These are phyloP conservation scores for Boechera stricta DNA, from an alignment of 345 rosid genomes.

Conservation along the genomic window DNA sequence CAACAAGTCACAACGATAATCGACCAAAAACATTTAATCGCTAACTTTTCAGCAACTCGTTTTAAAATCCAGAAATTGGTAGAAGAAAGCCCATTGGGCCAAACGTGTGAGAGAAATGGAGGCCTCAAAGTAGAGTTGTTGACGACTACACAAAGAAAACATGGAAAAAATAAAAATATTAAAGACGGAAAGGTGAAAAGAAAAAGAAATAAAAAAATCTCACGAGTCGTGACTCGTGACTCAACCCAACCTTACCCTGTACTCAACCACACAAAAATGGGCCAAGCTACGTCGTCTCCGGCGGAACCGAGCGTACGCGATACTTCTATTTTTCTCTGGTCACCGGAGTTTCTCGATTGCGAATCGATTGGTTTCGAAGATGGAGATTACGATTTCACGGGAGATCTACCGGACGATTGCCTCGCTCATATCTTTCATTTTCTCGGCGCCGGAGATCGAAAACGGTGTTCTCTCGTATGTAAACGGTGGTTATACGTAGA, in stretches of 20 bases:
- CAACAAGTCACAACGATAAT: background rate
- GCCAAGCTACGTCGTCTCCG: slow-evolving; percentile 58
- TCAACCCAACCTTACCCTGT: background rate
- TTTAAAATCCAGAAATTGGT: no score
- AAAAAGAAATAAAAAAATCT: background rate
- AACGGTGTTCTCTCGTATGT: slow-evolving; percentile 74
- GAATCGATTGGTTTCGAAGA: slow-evolving; percentile 35
- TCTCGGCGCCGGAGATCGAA: slow-evolving; percentile 65
- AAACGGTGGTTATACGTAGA: slow-evolving; percentile 75
- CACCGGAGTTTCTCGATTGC: slow-evolving; percentile 29
- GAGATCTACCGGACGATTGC: slow-evolving; percentile 76
- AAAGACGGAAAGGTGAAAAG: no score
- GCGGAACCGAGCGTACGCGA: slow-evolving; percentile 27
- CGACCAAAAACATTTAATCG: background rate
- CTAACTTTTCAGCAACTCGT: background rate
- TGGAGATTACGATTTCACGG: slow-evolving; percentile 44
- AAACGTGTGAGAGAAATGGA: background rate
- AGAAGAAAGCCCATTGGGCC: slow-evolving; percentile 28
- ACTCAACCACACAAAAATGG: slow-evolving; percentile 48
- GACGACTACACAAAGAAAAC: background rate
- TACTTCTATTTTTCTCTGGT: background rate
- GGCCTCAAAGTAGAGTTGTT: background rate
- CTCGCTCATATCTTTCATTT: slow-evolving; percentile 76
- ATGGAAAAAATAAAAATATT: background rate
- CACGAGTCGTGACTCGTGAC: slow-evolving; percentile 20